Conservation (phyloP, 2,329 filamentous ascomycete genomes). For the Sclerotinia nivalis region DNA sequence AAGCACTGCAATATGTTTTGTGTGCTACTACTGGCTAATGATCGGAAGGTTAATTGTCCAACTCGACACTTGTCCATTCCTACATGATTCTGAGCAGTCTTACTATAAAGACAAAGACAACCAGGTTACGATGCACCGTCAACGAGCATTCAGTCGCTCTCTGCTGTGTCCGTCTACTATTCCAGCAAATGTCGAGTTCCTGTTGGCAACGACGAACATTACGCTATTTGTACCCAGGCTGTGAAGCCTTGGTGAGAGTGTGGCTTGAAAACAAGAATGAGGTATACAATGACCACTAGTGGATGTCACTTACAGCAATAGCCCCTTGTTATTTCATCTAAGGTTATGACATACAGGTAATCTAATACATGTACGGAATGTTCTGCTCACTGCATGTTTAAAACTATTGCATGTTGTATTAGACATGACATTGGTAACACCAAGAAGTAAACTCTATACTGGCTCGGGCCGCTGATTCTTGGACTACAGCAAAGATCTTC, state of each 20-base stretch:
- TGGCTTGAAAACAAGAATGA: not conserved
- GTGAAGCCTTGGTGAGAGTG: not conserved
- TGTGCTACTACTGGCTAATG: not conserved
- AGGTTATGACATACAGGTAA: not conserved
- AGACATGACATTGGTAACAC: not conserved
- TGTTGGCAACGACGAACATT: not conserved
- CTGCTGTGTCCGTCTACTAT: not conserved
- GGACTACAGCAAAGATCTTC: slow-evolving; percentile 1
- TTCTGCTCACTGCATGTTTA: not conserved
- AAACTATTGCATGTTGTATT: not conserved
- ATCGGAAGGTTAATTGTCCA: not conserved
- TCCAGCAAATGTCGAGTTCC: not conserved
- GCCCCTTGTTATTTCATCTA: not conserved
- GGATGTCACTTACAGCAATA: not conserved
- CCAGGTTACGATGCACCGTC: not conserved
- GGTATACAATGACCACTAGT: not conserved
- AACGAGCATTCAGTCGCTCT: no score
- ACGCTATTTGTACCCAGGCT: no score
- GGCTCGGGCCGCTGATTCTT: not conserved
- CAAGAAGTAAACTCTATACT: not conserved
- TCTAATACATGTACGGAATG: not conserved
- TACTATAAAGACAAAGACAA: not conserved
- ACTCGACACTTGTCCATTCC: not conserved
- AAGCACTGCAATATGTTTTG: not conserved
- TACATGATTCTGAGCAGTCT: not conserved